Base-by-base conservation (phyloP, 192 early-diverging fungal genomes). In the Podila verticillata region DNA sequence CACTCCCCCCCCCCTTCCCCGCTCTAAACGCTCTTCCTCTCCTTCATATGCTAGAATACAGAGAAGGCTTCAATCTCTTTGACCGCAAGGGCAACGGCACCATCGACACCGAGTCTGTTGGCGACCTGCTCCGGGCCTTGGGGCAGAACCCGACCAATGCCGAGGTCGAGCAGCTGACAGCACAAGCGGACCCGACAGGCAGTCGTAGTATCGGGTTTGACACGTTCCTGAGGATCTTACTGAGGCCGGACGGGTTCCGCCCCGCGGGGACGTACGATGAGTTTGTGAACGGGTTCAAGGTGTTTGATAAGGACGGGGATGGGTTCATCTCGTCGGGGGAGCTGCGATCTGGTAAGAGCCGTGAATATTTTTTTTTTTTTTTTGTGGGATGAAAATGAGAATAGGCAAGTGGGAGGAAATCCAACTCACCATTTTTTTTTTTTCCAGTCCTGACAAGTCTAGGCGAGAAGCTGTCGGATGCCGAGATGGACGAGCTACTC, bases 231-330 rank as follows among this genome's bases (percentile, higher is more conserved):
- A 83, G 89, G 82, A 89, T 93, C 56, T 84, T 92, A 57, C 86
- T 88, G 81, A 90, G 93, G 47, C 92, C 92, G 32, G 86, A 87
- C 36, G 92, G 92, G 56, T 93, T 93, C 85, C 84, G 88, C 39
- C 86, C 92, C 63, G 88, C 88, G 30, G 93, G 89, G 10, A 89
- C 92, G 48, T 89, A 89, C 62, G 87, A 94, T 63, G 94, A 94
- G 82, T 93, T 94, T 72, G 88, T 93, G 56, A 91, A 94, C 62
- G 94, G 92, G 3, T 95, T 95, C 89, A 91, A 94, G 81, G 93
- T 95, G 30, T 94, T 95, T 88, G 94, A 95, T 84, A 93, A 93
- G 84, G 91, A 95, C 29, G 85, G 88, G 68, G 88, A 88, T 66
- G 93, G 93, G 13, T 93, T 85, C 63, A 95, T 95, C 61, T 86